A percentile compares a stretch with the other conserved stretches of the same genome.
Conservation (phyloP, 208 protist genomes). For the Spongospora subterranea region DNA sequence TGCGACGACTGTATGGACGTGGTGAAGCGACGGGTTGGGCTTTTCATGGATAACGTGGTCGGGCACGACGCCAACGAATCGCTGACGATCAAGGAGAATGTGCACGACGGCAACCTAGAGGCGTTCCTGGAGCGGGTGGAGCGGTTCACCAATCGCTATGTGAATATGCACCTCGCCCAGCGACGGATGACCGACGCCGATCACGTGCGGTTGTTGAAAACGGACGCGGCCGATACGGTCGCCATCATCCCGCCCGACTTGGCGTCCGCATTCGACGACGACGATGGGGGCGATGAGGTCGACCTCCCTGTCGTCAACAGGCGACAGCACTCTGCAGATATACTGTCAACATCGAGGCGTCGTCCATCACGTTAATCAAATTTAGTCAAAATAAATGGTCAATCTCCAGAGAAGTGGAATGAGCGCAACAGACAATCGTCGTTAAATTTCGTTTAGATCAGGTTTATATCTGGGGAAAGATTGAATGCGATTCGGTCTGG, state of each 20-base stretch:
- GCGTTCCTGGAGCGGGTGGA: not conserved
- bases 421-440: too few species aligned
- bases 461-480: too few species aligned
- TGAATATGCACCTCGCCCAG: not conserved
- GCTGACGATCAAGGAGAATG: not conserved
- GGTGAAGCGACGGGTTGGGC: not conserved
- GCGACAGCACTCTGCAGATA: too few species aligned
- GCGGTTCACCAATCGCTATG: not conserved
- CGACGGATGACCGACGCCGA: not conserved
- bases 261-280: not conserved
- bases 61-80: not conserved
- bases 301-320: not conserved
- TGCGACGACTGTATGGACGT: not conserved
- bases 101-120: conserved; percentile 20
- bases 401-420: too few species aligned
- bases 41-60: not conserved
- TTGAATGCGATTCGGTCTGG: too few species aligned
- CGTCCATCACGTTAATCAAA: too few species aligned
- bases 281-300: not conserved
- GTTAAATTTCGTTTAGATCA: too few species aligned
- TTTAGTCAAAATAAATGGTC: too few species aligned
- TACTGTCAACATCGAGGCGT: too few species aligned
- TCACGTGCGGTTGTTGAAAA: not conserved
- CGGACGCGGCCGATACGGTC: not conserved
- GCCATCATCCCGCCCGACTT: not conserved